Base-by-base conservation (phyloP, 495 filamentous ascomycete genomes). In the Lasiosphaeria miniovina region DNA sequence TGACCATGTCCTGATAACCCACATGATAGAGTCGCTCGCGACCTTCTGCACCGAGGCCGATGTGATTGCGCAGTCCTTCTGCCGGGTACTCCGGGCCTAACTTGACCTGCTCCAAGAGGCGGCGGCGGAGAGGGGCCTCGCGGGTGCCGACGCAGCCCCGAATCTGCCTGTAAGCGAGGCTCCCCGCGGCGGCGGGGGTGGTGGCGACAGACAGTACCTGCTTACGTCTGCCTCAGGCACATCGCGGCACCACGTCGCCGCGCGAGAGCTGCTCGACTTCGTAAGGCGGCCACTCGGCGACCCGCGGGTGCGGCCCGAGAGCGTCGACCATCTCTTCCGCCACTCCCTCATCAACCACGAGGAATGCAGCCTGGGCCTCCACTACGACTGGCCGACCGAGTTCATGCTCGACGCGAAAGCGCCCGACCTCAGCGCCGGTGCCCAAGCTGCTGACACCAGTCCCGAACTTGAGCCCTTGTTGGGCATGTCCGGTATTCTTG, bases 291-390 rank as follows among this genome's bases (percentile, higher is more conserved):
- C 46, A 15, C 17, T 49, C 17, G 46, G 46, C 10, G 46, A 49
- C 17, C 1, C 12, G n/a, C 10, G 46, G 17, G 46, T 49, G 6
- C 46, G 46, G 15, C 46, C 46, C 17, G 46, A 49, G n/a, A 17
- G 46, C 6, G 10, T 15, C 12, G 46, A 24, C 12, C 17, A n/a
- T 24, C 46, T 49, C 15, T 49, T 12, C 15, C 46, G 46, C 12
- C 8, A 49, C 46, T n/a, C 46, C 2, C 8, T 49, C 6, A 4
- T 49, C 46, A 49, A 49, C 46, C 46, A 49, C 17, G 46, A 49
- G 17, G 46, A 49, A 49, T 49, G 46, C 46, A 49, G 46, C 46
- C 46, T 49, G 1, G 46, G 46, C 12, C 12, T 49, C 46, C 46
- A 49, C 3, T 15, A 17, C 7, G 46, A 49, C 46, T 49, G 46